phyloP scores from a whole-genome alignment of 345 rosid species.

The Durio zibethinus region DNA sequence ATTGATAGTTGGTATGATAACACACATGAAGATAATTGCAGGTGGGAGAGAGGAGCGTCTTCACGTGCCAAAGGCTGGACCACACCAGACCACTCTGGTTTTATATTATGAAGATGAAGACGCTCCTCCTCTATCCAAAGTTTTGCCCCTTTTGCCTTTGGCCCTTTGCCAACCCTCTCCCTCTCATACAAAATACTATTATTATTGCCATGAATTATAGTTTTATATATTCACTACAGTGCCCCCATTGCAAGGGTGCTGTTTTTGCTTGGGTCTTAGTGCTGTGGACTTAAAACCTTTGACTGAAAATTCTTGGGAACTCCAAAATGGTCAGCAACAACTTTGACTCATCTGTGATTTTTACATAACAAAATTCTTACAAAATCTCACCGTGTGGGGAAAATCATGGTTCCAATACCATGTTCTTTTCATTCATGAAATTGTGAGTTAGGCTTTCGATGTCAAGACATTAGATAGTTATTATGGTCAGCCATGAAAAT shows the following conservation, averaged over 20 bases:
- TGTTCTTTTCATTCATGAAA: not conserved
- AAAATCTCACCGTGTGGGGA: no score
- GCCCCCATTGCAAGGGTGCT: not conserved
- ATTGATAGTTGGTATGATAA: slow-evolving; percentile 2
- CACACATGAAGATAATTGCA: slow-evolving; percentile 7
- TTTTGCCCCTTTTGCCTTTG: not conserved
- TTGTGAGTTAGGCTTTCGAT: not conserved
- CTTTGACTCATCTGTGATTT: not conserved
- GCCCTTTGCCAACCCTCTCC: not conserved
- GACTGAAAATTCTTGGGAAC: slow-evolving; percentile 3
- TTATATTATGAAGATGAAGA: not conserved
- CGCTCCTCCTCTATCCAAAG: slow-evolving; percentile 8
- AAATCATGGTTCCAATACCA: slow-evolving; percentile 2
- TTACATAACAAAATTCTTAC: no score
- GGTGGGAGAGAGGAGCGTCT: slow-evolving; percentile 16
- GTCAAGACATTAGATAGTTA: not conserved
- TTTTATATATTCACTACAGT: not conserved
- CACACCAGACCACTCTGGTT: not conserved
- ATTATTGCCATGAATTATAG: not conserved
- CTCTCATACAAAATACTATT: not conserved
- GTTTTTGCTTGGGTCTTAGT: slow-evolving; percentile 8
- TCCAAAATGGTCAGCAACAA: not conserved
- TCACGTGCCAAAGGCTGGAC: slow-evolving; percentile 23
- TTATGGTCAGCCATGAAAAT: not conserved
- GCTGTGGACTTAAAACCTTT: not conserved